Evolutionary conservation across 2,329 filamentous ascomycete genomes (phyloP), one percentile per base, ranked within the genome.

Genomic region (Colletotrichum lupini): DNA sequence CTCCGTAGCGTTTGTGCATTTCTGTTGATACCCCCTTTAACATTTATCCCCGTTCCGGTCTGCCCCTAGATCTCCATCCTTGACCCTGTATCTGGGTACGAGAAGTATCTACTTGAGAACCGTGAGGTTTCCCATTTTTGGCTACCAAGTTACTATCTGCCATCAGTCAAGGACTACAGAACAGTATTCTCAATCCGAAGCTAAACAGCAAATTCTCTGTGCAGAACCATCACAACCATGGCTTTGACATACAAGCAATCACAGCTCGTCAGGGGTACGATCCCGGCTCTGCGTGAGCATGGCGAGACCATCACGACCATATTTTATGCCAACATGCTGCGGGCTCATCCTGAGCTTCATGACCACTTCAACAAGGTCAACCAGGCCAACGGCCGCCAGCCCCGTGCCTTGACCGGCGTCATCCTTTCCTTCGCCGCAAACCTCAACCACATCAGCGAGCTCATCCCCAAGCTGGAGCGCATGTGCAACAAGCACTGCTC

Each of bases 401-500:
- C 77, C 1, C 74, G 76, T 8, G 77, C 77, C 35, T 71, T 78
- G 32, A 77, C 77, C 16, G 69, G 74, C 14, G 76, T 77, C 32
- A 90, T 95, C 59, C 90, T 92, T 76, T 91, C 90, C 75, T 95
- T 94, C 78, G 93, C 93, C 67, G 84, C 88, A 73, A 90, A 94
- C 82, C 93, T 95, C 80, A 90, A 92, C 80, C 84, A 89, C 82
- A 88, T 87, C 71, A 87, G 85, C 78, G 87, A 89, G 79, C 80
- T 89, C 62, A 85, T 86, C 46, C 86, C 86, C 58, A 87, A 85
- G 74, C 84, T 89, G 65, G 88, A 89, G 80, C 85, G 87, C 32
- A 87, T 89, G 77, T 93, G 91, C 80, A 90, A 94, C 80, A 95
- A 94, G 82, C 93, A 95, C 80, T 92, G 89, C 72, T 93, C 91